Evolutionary conservation across 495 filamentous ascomycete species (phyloP).

Genomic region (Pseudoneurospora amorphoporcata): DNA sequence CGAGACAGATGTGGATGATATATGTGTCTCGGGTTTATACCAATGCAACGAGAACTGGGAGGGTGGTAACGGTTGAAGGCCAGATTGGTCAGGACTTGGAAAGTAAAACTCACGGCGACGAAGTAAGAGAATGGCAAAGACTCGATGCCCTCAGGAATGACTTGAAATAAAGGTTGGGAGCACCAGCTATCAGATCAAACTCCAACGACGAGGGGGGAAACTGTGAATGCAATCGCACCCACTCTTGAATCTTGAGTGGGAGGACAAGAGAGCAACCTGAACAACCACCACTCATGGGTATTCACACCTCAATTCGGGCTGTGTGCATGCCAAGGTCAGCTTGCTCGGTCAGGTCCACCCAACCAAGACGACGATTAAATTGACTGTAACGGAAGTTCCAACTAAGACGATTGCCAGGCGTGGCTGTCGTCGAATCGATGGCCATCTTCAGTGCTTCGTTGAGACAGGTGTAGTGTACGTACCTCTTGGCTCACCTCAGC

Average conservation of each 20-base stretch:
- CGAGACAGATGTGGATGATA: background rate
- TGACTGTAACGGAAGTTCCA: background rate
- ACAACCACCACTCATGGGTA: background rate
- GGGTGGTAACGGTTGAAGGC: background rate
- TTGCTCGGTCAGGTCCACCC: background rate
- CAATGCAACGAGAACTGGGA: background rate
- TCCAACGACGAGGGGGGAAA: background rate
- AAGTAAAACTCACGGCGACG: background rate
- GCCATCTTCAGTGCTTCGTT: background rate
- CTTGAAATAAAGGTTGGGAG: background rate
- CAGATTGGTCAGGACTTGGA: background rate
- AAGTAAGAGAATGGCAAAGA: background rate
- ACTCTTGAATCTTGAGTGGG: background rate
- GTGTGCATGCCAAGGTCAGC: background rate
- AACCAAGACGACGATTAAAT: background rate
- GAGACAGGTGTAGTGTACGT: background rate
- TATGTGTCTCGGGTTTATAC: background rate
- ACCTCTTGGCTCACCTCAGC: too few species aligned
- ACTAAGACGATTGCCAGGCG: background rate
- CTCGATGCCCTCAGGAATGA: background rate
- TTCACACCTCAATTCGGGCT: background rate
- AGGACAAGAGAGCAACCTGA: background rate
- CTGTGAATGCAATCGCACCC: background rate
- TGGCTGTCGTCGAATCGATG: background rate
- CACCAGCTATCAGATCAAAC: background rate